These are phyloP conservation scores for Skeletonema costatum DNA, from an alignment of 108 stramenopile species.

Conservation along the genomic window DNA sequence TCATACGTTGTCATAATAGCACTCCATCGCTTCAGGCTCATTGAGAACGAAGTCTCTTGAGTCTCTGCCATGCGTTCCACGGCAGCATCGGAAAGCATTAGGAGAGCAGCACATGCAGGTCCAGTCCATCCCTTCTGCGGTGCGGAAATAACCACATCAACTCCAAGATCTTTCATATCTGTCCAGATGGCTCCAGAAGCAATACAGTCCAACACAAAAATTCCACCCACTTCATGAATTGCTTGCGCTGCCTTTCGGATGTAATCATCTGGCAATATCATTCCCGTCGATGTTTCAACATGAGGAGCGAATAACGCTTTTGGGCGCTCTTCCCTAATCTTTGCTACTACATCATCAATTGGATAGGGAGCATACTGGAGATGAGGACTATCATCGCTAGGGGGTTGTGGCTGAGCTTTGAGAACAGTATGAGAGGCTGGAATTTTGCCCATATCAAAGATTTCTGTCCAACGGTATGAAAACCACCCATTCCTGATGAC, in stretches of 20 bases:
- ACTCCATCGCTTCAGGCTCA: conserved; percentile 85
- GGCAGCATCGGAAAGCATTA: conserved; percentile 83
- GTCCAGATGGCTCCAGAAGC: conserved; percentile 92
- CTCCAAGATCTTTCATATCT: conserved; percentile 92
- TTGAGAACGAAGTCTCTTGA: conserved; percentile 80
- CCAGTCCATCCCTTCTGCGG: conserved; percentile 97
- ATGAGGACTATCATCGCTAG: conserved; percentile 47
- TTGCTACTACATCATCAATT: conserved; percentile 85
- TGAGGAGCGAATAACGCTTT: conserved; percentile 88
- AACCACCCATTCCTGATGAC: conserved; percentile 95
- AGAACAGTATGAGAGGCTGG: conserved; percentile 83
- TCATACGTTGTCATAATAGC: conserved; percentile 89
- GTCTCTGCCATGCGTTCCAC: conserved; percentile 58
- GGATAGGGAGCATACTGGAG: conserved; percentile 80
- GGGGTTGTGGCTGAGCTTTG: conserved; percentile 68
- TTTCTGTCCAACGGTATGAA: conserved; percentile 92
- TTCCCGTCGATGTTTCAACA: conserved; percentile 92
- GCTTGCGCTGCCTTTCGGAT: conserved; percentile 79
- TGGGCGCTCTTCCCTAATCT: conserved; percentile 82
- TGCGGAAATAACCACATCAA: conserved; percentile 89
- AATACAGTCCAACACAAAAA: conserved; percentile 94
- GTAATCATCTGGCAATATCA: conserved; percentile 92
- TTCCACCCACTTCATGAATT: conserved; percentile 84
- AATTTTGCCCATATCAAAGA: conserved; percentile 89
- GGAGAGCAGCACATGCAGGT: conserved; percentile 86